Evolutionary conservation across 768 basidiomycete genomes (phyloP).

Genomic region (Multifurca ochricompacta): DNA sequence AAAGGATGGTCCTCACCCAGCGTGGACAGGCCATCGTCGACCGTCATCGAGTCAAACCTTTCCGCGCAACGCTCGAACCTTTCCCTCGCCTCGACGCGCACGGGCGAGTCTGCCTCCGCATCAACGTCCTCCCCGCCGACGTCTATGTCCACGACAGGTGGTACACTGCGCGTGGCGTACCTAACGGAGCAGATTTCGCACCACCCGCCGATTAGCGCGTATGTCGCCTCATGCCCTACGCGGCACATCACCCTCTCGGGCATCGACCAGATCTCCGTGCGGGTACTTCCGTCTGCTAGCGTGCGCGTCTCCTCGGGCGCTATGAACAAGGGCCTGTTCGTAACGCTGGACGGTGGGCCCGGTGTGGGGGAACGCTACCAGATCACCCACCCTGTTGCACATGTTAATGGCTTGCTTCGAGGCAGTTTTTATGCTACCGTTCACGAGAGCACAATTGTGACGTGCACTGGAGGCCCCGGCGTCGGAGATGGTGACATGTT

Average conservation of each 20-base stretch:
- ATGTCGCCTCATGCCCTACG: constrained; percentile 67
- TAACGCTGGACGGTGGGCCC: constrained; percentile 64
- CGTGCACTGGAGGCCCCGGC: constrained; percentile 56
- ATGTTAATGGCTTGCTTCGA: constrained; percentile 86
- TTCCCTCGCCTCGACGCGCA: constrained; percentile 37
- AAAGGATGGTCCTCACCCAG: constrained; percentile 36
- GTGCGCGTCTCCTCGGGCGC: constrained; percentile 77
- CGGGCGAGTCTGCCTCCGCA: constrained; percentile 21
- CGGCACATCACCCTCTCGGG: constrained; percentile 66
- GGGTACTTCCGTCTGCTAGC: constrained; percentile 73
- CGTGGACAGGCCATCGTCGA: constrained; percentile 24
- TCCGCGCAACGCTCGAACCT: constrained; percentile 55
- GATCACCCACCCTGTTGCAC: constrained; percentile 83
- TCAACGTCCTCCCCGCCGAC: constrained; percentile 26
- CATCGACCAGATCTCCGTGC: constrained; percentile 90
- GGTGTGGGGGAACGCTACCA: constrained; percentile 79
- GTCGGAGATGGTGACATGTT: constrained; percentile 48
- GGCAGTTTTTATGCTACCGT: constrained; percentile 91
- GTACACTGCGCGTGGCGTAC: constrained; percentile 56
- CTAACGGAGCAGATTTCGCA: constrained; percentile 94
- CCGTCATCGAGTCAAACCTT: constrained; percentile 38
- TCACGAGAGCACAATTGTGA: constrained; percentile 69
- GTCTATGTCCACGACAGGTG: constrained; percentile 21
- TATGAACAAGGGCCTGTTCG: constrained; percentile 83
- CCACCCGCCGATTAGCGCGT: constrained; percentile 91